Evolutionary conservation across 2,329 filamentous ascomycete genomes (phyloP).

Genomic region (Magnaporthales sp.): DNA sequence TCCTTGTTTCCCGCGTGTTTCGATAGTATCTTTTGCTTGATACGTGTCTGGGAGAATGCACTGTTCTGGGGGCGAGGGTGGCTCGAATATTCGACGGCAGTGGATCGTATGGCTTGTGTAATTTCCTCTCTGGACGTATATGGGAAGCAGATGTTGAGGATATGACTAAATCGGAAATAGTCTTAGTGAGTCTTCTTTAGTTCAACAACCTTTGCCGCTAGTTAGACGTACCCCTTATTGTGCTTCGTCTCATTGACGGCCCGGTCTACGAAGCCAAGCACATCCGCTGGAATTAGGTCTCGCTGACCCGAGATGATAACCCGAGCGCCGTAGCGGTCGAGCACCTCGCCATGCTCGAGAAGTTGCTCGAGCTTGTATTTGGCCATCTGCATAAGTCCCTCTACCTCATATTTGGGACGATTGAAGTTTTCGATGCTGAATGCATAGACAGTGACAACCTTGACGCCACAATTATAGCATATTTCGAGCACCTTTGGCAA

Average conservation of each 20-base stretch:
- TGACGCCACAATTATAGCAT: conserved; percentile 95
- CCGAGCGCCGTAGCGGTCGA: conserved; percentile 85
- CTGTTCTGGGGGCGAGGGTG: conserved; percentile 57
- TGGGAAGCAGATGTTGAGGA: conserved; percentile 92
- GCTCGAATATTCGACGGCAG: conserved; percentile 77
- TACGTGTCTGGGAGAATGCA: conserved; percentile 80
- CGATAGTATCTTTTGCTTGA: conserved; percentile 75
- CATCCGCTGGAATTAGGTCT: conserved; percentile 76
- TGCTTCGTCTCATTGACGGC: conserved; percentile 80
- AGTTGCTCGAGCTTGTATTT: conserved; percentile 91
- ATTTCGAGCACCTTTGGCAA: conserved; percentile 73
- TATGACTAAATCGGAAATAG: conserved; percentile 27
- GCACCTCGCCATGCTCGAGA: conserved; percentile 82
- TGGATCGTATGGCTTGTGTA: conserved; percentile 77
- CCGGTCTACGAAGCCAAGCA: conserved; percentile 78
- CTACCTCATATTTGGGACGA: conserved; percentile 90
- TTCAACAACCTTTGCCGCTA: too few species aligned
- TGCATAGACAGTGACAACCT: conserved; percentile 94
- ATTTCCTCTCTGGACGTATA: conserved; percentile 97
- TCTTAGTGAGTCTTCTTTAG: background rate
- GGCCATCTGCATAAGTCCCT: conserved; percentile 94
- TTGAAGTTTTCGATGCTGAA: conserved; percentile 99
- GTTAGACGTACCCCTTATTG: conserved; percentile 60
- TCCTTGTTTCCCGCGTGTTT: conserved; percentile 41
- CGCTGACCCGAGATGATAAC: conserved; percentile 80